Conservation (phyloP, 106 monocot species). For the Triglochin maritima region DNA sequence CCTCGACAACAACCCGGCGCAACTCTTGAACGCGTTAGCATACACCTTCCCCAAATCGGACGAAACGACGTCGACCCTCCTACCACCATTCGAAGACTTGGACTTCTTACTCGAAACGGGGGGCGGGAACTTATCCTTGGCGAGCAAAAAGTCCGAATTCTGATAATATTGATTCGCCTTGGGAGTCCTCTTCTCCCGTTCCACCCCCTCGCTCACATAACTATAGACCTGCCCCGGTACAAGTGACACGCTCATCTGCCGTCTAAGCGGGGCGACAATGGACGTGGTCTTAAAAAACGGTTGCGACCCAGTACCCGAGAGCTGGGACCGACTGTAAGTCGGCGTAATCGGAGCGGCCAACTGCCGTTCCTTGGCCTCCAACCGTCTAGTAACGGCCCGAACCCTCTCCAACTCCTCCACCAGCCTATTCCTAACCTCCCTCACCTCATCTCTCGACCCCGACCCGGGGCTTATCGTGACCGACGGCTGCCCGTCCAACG, state of each 20-base stretch:
- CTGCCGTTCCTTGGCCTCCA: conserved; percentile 36
- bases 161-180: conserved; percentile 73
- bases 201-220: conserved; percentile 19
- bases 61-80: conserved; percentile 20
- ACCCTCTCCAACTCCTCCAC: conserved; percentile 67
- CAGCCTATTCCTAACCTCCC: conserved; percentile 45
- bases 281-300: background rate
- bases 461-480: conserved; percentile 35
- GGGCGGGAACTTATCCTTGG: conserved; percentile 62
- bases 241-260: conserved; percentile 24
- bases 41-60: conserved; percentile 10
- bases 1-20: conserved; percentile 36
- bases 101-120: conserved; percentile 45
- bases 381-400: conserved; percentile 23
- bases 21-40: conserved; percentile 50
- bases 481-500: conserved; percentile 4
- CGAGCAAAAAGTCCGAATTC: conserved; percentile 71
- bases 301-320: conserved; percentile 30
- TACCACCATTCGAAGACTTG: conserved; percentile 37
- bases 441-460: conserved; percentile 38
- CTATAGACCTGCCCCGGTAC: conserved; percentile 16
- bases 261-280: background rate
- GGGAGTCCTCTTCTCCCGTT: conserved; percentile 87
- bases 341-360: conserved; percentile 11
- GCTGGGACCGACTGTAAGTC: conserved; percentile 40